phyloP scores from a whole-genome alignment of 1,139 yeast species.

The Debaryomyces coudertii region DNA sequence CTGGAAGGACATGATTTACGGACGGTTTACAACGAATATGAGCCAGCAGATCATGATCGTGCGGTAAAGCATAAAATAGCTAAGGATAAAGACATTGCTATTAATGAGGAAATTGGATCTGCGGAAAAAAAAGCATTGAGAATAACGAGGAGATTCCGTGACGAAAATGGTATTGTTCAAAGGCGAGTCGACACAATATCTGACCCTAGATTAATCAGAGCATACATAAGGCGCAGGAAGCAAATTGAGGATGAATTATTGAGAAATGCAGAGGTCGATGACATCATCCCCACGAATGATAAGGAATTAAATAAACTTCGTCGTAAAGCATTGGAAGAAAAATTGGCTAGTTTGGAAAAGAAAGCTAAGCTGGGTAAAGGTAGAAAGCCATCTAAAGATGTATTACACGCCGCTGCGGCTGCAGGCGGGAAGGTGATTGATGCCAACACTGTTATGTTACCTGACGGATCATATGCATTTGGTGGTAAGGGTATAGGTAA shows the following conservation, averaged over 20 bases:
- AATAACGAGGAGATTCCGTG: conserved; percentile 80
- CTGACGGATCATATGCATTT: conserved; percentile 50
- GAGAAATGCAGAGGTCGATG: conserved; percentile 60
- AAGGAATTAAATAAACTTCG: conserved; percentile 82
- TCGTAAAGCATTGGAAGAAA: conserved; percentile 78
- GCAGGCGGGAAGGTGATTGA: conserved; percentile 47
- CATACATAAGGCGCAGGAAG: conserved; percentile 80
- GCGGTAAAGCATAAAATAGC: conserved; percentile 33
- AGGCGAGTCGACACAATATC: conserved; percentile 76
- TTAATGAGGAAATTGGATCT: conserved; percentile 25
- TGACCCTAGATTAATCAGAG: conserved; percentile 86
- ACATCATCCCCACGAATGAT: conserved; percentile 78
- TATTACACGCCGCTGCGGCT: conserved; percentile 52
- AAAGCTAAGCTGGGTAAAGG: conserved; percentile 54
- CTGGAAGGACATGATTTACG: conserved; percentile 32
- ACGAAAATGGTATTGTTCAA: conserved; percentile 84
- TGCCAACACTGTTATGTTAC: conserved; percentile 48
- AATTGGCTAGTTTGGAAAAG: conserved; percentile 80
- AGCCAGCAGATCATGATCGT: conserved; percentile 41
- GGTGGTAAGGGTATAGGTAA: conserved; percentile 71
- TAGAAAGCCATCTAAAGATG: conserved; percentile 40
- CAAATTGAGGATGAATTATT: conserved; percentile 71
- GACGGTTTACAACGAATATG: conserved; percentile 42
- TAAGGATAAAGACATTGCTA: conserved; percentile 30
- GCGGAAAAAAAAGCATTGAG: conserved; percentile 54